Evolutionary conservation across 257 asterid species (phyloP), one percentile per base, ranked within the genome.

Genomic region (Solanum lycopersicoides): DNA sequence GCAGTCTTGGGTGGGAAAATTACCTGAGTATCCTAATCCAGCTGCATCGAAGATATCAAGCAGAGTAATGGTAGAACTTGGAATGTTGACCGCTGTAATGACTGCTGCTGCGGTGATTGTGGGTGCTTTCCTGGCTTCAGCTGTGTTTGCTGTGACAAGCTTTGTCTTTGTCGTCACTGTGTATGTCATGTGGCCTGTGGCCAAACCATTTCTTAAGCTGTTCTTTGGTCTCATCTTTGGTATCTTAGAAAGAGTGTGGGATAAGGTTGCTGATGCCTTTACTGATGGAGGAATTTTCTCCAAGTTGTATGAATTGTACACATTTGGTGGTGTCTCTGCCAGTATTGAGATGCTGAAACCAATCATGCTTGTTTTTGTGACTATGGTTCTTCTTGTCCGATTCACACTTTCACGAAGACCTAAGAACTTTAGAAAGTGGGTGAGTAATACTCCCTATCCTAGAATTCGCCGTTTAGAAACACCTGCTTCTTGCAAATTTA

Each of bases 391-490:
- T 87, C 96, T 95, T 86, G 92, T 96, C 41, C 99, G 99, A 79
- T 97, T 97, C 90, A 97, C 99, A 63, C 96, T 96, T 88, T 95
- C 98, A 83, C 92, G 99, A 91, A 93, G 98, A 88, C 99, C 99
- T 69, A 97, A 95, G 93, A 96, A 97, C 92, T 96, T 94, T 91
- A 91, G 96, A 87, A 95, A 94, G 91, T 96, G 99, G 99, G 99
- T 97, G 88, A 92, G 98, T 84, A 53, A 71, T 84, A 60, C 84
- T 90, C 88, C 86, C 30, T 82, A 50, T 82, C 44, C 69, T 82
- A 50, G 68, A 80, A 82, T 50, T 30, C 7, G 42, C 45, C 30
- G 69, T 82, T 82, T 53, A 50, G 6, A 23, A 50, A 50, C 37
- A 82, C 83, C 84, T 75, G 44, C 63, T 77, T 89, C 86, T 80